Base-by-base conservation (phyloP, 2,329 filamentous ascomycete species). In the Pseudogymnoascus sp. region DNA sequence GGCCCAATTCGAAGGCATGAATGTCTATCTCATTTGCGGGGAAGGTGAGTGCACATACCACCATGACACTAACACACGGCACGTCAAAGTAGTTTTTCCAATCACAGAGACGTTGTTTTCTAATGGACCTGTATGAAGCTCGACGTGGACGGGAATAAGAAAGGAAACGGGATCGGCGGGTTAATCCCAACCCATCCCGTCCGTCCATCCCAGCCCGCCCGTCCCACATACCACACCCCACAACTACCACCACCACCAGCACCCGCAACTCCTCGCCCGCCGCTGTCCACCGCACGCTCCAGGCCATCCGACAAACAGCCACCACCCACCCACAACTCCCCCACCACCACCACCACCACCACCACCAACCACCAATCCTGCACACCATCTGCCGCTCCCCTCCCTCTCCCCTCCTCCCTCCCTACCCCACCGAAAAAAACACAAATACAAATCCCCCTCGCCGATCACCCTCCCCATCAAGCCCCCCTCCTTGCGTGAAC, bases 361-460 rank as follows among this genome's bases (percentile, higher is more conserved):
- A 31, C 6, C 31, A 33, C 31, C 31, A 33, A 53, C 13, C 47
- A 53, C 47, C 47, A 53, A 53, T 31, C 47, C 47, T 53, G 26
- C 47, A 53, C 23, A n/a, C 47, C 47, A 53, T 53, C 47, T 53
- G 26, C 47, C 47, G 47, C n/a, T 53, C 47, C 26, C 47, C n/a
- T 53, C 47, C 26, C 47, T 53, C 47, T 9, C 23, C n/a, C 47
- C 26, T n/a, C n/a, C n/a, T n/a, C n/a, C n/a, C n/a, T n/a, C n/a
- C n/a, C n/a, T n/a, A n/a, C 47, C 8, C 47, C 47, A 53, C 47
- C 3, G n/a, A 1, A 31, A 53, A 1, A 31, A 53, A 53, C n/a
- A 53, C 47, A 53, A 53, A 53, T 53, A 53, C 47, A 31, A 15
- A n/a, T n/a, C n/a, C n/a, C n/a, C n/a, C n/a, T 19, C 47, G 47